A percentile compares a stretch with the other conserved stretches of the same genome.
Conservation (phyloP, 2,329 filamentous ascomycete genomes). For the Penicillium hordei region DNA sequence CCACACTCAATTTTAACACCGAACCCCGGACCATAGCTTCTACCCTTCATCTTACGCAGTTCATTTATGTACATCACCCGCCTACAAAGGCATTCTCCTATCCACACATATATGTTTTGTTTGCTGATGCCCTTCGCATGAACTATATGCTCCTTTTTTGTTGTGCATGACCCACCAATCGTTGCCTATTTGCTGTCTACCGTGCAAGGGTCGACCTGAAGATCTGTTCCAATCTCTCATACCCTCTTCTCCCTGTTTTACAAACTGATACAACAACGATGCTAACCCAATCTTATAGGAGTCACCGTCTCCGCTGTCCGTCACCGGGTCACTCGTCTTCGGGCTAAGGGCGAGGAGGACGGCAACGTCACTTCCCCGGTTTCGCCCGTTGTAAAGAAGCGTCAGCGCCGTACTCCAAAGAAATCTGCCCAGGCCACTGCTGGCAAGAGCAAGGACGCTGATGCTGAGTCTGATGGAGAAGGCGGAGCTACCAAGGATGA, state of each 20-base stretch:
- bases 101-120: too few relatives aligned
- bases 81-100: too few relatives aligned
- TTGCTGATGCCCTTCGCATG: background rate
- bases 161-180: too few relatives aligned
- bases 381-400: background rate
- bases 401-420: background rate
- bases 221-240: background rate
- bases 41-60: background rate
- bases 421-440: background rate
- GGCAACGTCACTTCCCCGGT: background rate
- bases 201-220: too few relatives aligned
- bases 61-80: too few relatives aligned
- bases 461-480: background rate
- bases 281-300: background rate
- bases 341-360: background rate
- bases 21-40: background rate
- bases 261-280: background rate
- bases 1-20: background rate
- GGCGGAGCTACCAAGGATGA: background rate
- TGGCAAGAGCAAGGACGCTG: background rate
- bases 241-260: rapidly evolving
- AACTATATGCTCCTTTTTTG: too few relatives aligned
- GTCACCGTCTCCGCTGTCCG: background rate
- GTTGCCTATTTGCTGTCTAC: background rate
- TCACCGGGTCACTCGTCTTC: background rate